Evolutionary conservation across 495 filamentous ascomycete genomes (phyloP).

Genomic region (Monascus purpureus): DNA sequence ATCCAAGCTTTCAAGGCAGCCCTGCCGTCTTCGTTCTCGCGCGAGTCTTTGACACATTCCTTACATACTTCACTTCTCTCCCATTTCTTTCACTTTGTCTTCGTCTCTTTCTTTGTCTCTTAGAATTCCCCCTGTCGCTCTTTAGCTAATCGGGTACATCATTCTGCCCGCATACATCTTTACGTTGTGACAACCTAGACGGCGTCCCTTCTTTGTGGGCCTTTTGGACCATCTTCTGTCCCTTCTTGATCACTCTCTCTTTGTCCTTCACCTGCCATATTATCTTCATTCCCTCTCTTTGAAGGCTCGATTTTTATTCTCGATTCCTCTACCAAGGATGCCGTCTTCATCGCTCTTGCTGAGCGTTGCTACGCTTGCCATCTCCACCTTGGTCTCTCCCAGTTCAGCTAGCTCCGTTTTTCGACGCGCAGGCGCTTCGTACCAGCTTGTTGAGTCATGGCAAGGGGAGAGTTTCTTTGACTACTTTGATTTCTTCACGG

Average conservation of each 20-base stretch:
- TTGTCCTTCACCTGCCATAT: no score
- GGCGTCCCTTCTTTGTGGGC: slow-evolving; percentile 7
- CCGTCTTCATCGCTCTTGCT: slow-evolving; percentile 8
- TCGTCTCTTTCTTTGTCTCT: slow-evolving; percentile 4
- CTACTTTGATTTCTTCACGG: slow-evolving; percentile 34
- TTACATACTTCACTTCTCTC: slow-evolving; percentile 1
- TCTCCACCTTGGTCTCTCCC: slow-evolving; percentile 9
- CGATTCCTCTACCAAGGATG: no score
- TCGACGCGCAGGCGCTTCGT: slow-evolving; percentile 6
- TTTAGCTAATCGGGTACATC: background rate
- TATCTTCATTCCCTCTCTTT: no score
- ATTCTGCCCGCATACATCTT: no score
- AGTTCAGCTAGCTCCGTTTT: slow-evolving; percentile 3
- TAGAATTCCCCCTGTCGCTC: background rate
- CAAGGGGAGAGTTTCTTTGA: slow-evolving; percentile 35
- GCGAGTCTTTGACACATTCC: slow-evolving; percentile 1
- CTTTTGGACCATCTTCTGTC: no score
- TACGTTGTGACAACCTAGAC: no score
- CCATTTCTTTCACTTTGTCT: slow-evolving; percentile 2
- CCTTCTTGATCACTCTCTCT: no score
- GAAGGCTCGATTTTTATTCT: no score
- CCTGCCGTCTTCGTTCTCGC: no score
- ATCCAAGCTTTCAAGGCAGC: no score
- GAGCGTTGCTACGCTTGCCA: slow-evolving; percentile 17
- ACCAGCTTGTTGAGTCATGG: slow-evolving; percentile 31